phyloP scores from a whole-genome alignment of 768 basidiomycete species.

The Daedaleopsis nitida region DNA sequence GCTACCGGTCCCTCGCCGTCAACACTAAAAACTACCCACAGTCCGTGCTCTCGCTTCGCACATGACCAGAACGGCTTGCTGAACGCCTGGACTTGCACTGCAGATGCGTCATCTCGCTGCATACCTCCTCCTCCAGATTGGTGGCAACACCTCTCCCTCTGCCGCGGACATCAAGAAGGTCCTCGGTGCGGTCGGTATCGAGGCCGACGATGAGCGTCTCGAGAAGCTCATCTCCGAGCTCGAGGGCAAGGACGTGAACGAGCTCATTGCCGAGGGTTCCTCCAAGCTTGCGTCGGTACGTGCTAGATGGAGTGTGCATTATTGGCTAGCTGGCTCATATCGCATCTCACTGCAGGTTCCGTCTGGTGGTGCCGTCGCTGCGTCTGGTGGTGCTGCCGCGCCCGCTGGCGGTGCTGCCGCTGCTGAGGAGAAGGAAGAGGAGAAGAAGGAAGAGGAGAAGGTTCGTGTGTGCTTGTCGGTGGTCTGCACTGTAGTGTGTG shows the following conservation, averaged over 20 bases:
- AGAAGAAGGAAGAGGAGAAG: constrained; percentile 88
- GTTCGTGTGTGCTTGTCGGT: constrained; percentile 38
- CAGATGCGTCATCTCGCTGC: constrained; percentile 94
- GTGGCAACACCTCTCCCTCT: constrained; percentile 87
- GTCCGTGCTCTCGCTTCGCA: neutral
- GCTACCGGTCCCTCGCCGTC: constrained; percentile 61
- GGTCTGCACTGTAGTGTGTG: neutral
- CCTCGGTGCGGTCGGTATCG: constrained; percentile 83
- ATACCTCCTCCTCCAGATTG: constrained; percentile 95
- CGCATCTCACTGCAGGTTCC: constrained; percentile 60
- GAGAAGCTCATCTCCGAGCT: constrained; percentile 87
- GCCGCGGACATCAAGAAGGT: constrained; percentile 88
- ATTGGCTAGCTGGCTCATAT: constrained; percentile 1
- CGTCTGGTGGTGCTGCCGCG: constrained; percentile 51
- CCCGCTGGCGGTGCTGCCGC: constrained; percentile 61
- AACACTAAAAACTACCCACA: constrained; percentile 27
- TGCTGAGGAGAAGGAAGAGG: constrained; percentile 79
- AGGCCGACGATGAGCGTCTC: constrained; percentile 82
- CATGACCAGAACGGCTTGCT: neutral
- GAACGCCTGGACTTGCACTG: neutral
- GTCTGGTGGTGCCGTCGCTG: constrained; percentile 84
- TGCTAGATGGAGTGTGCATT: constrained; percentile 16
- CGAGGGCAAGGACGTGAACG: constrained; percentile 83
- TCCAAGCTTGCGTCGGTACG: constrained; percentile 92
- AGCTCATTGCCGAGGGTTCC: constrained; percentile 89